Base-by-base conservation (phyloP, 768 basidiomycete species). In the Trametes cingulata region DNA sequence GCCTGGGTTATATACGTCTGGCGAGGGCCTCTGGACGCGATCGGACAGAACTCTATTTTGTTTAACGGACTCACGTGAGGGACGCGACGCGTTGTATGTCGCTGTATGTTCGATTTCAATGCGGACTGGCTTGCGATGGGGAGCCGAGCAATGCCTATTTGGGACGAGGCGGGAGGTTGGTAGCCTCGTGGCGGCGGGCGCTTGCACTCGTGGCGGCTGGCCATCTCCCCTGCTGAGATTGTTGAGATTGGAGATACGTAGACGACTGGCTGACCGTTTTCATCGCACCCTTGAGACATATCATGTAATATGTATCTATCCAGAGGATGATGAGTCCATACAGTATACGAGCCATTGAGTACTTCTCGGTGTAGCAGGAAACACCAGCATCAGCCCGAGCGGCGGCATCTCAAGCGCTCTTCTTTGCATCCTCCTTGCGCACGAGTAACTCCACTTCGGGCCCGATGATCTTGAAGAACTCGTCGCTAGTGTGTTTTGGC, bases 391-490 rank as follows among this genome's bases (percentile, higher is more conserved):
- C n/a, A n/a, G n/a, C n/a, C n/a, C n/a, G n/a, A n/a, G n/a, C n/a
- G n/a, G n/a, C n/a, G n/a, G n/a, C n/a, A n/a, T n/a, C n/a, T n/a
- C n/a, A n/a, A n/a, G n/a, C n/a, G n/a, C n/a, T 33, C 29, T 33
- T 33, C 29, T 33, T 33, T 10, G 4, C 29, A 33, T 33, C 29
- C 29, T 33, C 29, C 29, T 33, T 33, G 6, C 85, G 83, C 0
- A 92, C 93, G 59, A 92, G 71, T 2, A 93, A 91, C 73, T 95
- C 93, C 52, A 95, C 83, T 69, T 94, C 87, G 1, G 92, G 90
- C 65, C 76, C 82, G 67, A 93, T 86, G 65, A 92, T 72, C 65
- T 87, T 91, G 78, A 85, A 88, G 74, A 93, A 93, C 0, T 83
- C 78, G 56, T 82, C 84, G 29, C 6, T 33, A 4, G 29, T 33